These are phyloP conservation scores for Fusarium udum DNA, from an alignment of 2,329 filamentous ascomycete species.

Conservation along the genomic window DNA sequence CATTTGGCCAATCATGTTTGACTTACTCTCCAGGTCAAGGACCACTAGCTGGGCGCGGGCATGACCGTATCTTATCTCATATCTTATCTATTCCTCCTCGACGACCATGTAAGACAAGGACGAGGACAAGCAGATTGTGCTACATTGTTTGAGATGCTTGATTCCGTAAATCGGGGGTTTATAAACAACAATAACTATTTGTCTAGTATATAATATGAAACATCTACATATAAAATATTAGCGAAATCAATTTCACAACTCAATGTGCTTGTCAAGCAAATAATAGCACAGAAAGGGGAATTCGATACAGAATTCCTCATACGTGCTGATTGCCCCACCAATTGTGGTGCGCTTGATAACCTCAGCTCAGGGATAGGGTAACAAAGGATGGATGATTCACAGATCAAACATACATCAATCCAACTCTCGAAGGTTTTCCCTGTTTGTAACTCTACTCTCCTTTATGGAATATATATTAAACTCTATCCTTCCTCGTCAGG, in stretches of 20 bases:
- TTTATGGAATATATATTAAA: background rate
- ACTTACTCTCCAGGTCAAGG: background rate
- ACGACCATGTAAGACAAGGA: background rate
- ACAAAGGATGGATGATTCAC: conserved; percentile 21
- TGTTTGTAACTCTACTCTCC: background rate
- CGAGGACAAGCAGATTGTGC: background rate
- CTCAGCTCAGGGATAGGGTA: conserved; percentile 17
- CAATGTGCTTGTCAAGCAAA: background rate
- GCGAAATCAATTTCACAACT: background rate
- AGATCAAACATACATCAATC: background rate
- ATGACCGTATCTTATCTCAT: conserved; percentile 19
- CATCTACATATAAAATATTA: background rate
- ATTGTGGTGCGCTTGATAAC: background rate
- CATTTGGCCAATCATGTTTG: background rate
- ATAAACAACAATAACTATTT: background rate
- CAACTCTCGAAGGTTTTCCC: background rate
- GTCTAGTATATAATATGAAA: background rate
- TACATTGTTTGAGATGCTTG: background rate
- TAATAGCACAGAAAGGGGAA: background rate
- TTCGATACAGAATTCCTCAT: background rate
- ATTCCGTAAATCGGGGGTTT: background rate
- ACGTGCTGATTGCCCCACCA: conserved; percentile 21
- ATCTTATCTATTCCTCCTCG: conserved; percentile 22
- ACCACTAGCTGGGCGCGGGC: background rate
- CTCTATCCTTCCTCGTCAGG: background rate